Base-by-base conservation (phyloP, 2,329 filamentous ascomycete species). In the Hymenoscyphus fructigenus region DNA sequence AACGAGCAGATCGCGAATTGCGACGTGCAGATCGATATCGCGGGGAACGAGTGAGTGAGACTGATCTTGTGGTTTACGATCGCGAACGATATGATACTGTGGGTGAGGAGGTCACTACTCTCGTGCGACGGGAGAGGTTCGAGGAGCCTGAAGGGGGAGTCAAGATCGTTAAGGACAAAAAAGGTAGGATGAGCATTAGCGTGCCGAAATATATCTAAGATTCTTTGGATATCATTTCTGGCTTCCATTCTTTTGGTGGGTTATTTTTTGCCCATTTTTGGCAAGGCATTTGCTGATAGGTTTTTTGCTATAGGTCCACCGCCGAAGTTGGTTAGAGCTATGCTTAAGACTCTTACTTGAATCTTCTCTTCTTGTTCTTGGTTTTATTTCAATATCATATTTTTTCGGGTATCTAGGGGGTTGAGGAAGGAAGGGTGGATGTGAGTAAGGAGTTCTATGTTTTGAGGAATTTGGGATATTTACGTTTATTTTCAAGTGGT, bases 121-220 rank as follows among this genome's bases (percentile, higher is more conserved):
- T 88, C 5, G 73, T 80, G 4, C 79, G 82, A 67, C 71, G 68
- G 34, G 84, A 88, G 77, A 81, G 78, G 73, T 76, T 85, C 60
- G 80, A 84, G 69, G 82, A 82, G 71, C 84, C 83, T 69, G 85
- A 85, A 79, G 74, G 84, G 80, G 75, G 85, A 62, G 81, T 91
- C 68, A 83, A 90, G 72, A 87, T 97, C 73, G 91, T 92, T 80
- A 92, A 91, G 83, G 92, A 97, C 81, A 90, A 90, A 83, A 95
- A 91, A 93, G 93, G 93, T 96, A 95, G 89, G 91, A 88, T 95
- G 87, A 87, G 88, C 83, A 88, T 93, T 81, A 91, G 90, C 82
- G 85, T 91, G 79, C 91, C 90, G 75, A 87, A 88, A 81, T 67
- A 74, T 64, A 84, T 87, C 79, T 85, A 82, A 79, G 84, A n/a